Base-by-base conservation (phyloP, 2,329 filamentous ascomycete species). In the Botrytis medusae region DNA sequence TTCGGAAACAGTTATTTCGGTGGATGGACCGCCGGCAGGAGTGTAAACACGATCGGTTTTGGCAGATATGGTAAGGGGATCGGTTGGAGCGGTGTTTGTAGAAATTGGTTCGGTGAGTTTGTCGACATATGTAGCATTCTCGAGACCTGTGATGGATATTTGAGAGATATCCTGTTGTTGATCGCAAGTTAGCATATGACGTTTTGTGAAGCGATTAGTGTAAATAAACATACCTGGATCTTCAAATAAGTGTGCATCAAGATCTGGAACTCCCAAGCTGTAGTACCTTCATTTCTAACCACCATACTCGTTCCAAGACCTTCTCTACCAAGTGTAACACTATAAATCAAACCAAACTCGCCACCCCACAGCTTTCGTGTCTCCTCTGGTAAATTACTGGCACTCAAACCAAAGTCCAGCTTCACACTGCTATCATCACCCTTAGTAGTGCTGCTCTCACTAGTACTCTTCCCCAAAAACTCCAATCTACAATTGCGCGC, bases 21-120 rank as follows among this genome's bases (percentile, higher is more conserved):
- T 83, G 61, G 84, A 85, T 57, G 91, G 90, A 0, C 89, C 90
- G 75, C 87, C 86, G 76, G 87, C 82, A 0, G 91, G 92, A 44
- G 90, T 91, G 86, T 98, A 99, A 67, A 98, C 90, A 75, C 95
- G 91, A 84, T 99, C 96, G 46, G 91, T 92, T 84, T 98, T 94
- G 80, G 89, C 87, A 14, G 90, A 87, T 82, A 99, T 92, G 77
- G 86, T 86, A 69, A 98, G 80, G 6, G 76, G 63, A 16, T 86
- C 84, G 59, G 88, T 85, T 18, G 90, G 86, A 72, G 92, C 87
- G 76, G 91, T 91, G 79, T 91, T 91, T 78, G 89, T 86, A 69
- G 88, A 86, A 29, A 86, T 76, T 10, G 77, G 75, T 9, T 72
- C 87, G 78, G 92, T 88, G 69, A 95, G 88, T 85, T 98, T 99